These are phyloP conservation scores for Endotrypanum monterogeii DNA, from an alignment of 208 protist species.

Conservation along the genomic window DNA sequence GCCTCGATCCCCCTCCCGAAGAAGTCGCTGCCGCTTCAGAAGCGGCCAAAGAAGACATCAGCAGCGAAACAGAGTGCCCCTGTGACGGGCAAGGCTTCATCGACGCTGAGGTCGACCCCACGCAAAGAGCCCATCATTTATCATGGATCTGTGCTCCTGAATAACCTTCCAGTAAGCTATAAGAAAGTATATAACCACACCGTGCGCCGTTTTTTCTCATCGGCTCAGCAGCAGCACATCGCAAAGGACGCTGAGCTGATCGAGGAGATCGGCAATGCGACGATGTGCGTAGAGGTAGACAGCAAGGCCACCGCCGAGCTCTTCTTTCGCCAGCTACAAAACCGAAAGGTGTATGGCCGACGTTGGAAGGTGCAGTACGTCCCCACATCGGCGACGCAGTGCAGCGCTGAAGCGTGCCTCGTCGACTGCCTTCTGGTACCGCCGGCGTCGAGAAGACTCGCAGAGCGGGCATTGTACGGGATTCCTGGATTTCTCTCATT, in stretches of 20 bases:
- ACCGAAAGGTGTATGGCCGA: constrained; percentile 62
- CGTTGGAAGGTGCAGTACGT: constrained; percentile 82
- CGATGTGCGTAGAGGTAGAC: constrained; percentile 63
- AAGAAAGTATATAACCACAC: constrained; percentile 66
- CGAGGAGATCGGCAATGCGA: constrained; percentile 77
- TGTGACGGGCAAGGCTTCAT: neutral
- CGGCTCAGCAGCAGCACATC: constrained; percentile 27
- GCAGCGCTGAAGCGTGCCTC: constrained; percentile 59
- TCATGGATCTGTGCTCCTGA: constrained; percentile 66
- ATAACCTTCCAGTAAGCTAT: constrained; percentile 65
- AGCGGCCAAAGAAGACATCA: neutral
- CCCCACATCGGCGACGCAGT: constrained; percentile 35
- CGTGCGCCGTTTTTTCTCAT: constrained; percentile 56
- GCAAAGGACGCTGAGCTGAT: constrained; percentile 44
- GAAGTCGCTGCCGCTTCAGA: neutral
- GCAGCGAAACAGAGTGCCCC: constrained; percentile 5
- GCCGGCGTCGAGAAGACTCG: constrained; percentile 42
- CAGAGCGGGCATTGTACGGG: constrained; percentile 55
- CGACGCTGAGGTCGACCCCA: neutral
- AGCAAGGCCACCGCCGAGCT: constrained; percentile 55
- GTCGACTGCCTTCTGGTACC: constrained; percentile 69
- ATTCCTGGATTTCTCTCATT: constrained; percentile 75
- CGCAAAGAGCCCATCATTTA: constrained; percentile 38
- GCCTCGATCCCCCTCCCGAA: neutral
- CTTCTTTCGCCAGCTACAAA: constrained; percentile 71